Conservation (phyloP, 2,329 filamentous ascomycete species). For the Fusarium nisikadoi region DNA sequence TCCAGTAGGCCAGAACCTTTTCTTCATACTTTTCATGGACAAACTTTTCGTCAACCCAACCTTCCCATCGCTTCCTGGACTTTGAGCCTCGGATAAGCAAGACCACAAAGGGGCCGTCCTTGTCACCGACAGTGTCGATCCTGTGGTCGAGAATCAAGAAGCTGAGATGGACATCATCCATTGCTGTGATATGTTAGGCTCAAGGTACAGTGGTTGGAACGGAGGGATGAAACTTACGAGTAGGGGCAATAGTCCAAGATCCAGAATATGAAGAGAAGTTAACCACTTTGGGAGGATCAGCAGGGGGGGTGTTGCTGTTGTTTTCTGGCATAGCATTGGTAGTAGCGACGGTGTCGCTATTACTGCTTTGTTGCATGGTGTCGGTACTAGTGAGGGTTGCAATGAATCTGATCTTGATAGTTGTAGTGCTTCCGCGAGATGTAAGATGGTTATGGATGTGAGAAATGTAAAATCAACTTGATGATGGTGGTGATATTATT, state of each 20-base stretch:
- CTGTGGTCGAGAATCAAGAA: not conserved
- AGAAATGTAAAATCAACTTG: not conserved
- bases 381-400: not conserved
- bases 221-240: not conserved
- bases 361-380: no score
- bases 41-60: not conserved
- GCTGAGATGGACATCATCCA: not conserved
- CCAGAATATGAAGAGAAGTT: not conserved
- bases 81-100: not conserved
- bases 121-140: not conserved
- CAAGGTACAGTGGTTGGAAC: fast-evolving
- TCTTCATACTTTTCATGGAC: not conserved
- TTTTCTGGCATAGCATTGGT: fast-evolving
- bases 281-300: not conserved
- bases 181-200: not conserved
- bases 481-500: not conserved
- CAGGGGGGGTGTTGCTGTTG: not conserved
- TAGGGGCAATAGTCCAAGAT: not conserved
- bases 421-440: no score
- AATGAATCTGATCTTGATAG: not conserved
- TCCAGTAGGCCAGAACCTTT: not conserved
- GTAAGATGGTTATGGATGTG: not conserved
- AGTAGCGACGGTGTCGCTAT: no score
- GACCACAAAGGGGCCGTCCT: not conserved
- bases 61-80: not conserved